Base-by-base conservation (phyloP, 495 filamentous ascomycete species). In the Margaritispora aquatica region DNA sequence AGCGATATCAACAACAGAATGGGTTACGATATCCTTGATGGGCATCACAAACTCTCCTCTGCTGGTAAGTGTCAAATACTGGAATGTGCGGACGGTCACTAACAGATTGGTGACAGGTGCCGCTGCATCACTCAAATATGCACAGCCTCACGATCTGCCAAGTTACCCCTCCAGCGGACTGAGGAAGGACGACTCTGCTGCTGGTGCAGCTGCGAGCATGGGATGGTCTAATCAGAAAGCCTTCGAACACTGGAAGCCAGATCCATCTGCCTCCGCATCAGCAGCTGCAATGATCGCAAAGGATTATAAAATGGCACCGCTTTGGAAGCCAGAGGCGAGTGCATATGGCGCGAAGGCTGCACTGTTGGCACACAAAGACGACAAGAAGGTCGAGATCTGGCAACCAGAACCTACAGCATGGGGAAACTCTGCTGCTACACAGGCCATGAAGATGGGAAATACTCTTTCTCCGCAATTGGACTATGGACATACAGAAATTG, bases 311-410 rank as follows among this genome's bases (percentile, higher is more conserved):
- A 71, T 78, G 71, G 71, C 80, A 44, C 77, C 81, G 49, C 66
- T 78, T 10, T 67, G 80, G 64, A 75, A 77, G 70, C 75, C 83
- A 48, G 77, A 80, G 59, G 66, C 73, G 48, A 88, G 80, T 62
- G 68, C 80, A 4, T 79, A 84, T 50, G 86, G 86, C 29, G 80
- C 86, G 9, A 89, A 87, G 60, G 90, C 90, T 21, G 90, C 91
- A 0, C 62, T 88, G 23, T 70, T 86, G 1, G 90, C 90, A 7
- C 77, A 82, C 26, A 83, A 79, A 55, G 84, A 87, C 52, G 83
- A 81, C 20, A 74, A 70, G 51, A 78, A 81, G 48, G 62, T 80
- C 66, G 71, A 80, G 65, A 61, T 78, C 54, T 78, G 75, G 79
- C 68, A 66, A 60, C 73, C 76, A 20, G 62, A 73, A 38, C 70